These are phyloP conservation scores for Tetrahymena malaccensis DNA, from an alignment of 73 alveolate genomes.

Conservation along the genomic window DNA sequence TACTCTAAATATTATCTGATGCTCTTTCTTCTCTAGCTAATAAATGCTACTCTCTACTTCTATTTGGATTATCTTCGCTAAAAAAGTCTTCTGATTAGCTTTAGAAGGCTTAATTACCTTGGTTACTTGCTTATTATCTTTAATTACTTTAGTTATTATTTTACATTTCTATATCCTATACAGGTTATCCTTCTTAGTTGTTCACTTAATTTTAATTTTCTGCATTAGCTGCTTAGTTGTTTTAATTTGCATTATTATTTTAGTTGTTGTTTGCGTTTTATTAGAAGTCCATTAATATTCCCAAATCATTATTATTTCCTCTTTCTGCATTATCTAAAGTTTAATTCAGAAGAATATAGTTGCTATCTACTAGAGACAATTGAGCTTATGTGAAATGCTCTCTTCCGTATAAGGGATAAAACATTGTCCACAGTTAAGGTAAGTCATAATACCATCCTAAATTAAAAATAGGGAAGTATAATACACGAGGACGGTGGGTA, in stretches of 20 bases:
- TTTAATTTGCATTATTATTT: background rate
- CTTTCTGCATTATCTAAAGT: background rate
- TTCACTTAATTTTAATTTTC: background rate
- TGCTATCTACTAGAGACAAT: background rate
- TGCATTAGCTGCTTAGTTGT: background rate
- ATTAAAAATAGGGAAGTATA: constrained; percentile 15
- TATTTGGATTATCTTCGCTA: background rate
- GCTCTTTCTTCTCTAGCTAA: background rate
- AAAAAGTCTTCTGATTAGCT: background rate
- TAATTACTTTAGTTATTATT: background rate
- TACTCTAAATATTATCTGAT: background rate
- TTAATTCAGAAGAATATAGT: background rate
- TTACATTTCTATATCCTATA: background rate
- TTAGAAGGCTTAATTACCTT: background rate
- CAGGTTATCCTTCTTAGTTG: background rate
- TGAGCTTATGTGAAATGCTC: background rate
- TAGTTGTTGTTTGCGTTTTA: background rate
- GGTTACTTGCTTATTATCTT: background rate
- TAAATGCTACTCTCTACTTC: background rate
- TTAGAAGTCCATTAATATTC: background rate
- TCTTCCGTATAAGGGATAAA: constrained; percentile 35
- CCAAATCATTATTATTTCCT: background rate
- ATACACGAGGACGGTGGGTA: constrained; percentile 9
- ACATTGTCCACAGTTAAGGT: constrained; percentile 40
- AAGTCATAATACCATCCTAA: constrained; percentile 27